These are phyloP conservation scores for Talaromyces islandicus DNA, from an alignment of 2,329 filamentous ascomycete genomes.

Conservation along the genomic window DNA sequence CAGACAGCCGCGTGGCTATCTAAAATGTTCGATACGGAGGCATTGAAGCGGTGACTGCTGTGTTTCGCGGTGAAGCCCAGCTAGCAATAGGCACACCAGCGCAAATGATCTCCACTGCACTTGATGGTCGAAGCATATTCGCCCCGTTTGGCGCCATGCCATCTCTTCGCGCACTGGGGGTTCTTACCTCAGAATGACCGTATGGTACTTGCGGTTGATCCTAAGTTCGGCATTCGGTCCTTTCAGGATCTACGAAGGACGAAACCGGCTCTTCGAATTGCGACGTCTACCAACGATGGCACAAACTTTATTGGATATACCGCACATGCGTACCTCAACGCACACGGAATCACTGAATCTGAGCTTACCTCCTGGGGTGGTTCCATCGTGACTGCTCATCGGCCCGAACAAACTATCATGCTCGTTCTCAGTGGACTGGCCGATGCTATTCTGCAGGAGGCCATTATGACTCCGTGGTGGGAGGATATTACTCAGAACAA, in stretches of 20 bases:
- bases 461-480: neutral
- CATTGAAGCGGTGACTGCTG: neutral
- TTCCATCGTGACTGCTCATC: neutral
- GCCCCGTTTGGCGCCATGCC: neutral
- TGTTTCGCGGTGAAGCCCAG: neutral
- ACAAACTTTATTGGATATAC: neutral
- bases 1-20: neutral
- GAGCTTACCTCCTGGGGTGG: neutral
- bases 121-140: neutral
- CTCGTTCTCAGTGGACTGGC: neutral
- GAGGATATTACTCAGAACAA: neutral
- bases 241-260: neutral
- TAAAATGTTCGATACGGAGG: neutral
- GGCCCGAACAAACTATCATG: neutral
- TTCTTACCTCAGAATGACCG: neutral
- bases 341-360: neutral
- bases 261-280: neutral
- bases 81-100: neutral
- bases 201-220: neutral
- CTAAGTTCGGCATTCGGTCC: neutral
- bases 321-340: neutral
- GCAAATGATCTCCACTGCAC: neutral
- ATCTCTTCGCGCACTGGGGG: neutral
- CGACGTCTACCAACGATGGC: neutral
- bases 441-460: neutral